Evolutionary conservation across 2,329 filamentous ascomycete species (phyloP), one percentile per base, ranked within the genome.

Genomic region (Xylaria sp.): DNA sequence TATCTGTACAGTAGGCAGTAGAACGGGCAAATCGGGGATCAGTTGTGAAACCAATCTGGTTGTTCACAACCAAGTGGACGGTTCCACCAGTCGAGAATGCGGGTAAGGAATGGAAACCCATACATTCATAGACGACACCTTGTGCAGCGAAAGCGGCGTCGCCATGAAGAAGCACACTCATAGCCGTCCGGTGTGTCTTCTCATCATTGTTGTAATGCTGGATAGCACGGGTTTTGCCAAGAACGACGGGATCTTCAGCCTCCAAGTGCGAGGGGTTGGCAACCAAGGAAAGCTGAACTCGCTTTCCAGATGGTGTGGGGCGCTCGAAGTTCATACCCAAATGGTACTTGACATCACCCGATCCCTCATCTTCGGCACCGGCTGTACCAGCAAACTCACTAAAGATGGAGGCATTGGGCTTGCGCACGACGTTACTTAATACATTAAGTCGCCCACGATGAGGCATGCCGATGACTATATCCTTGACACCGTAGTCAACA

Each of bases 281-380:
- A 63, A 99, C 95, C 52, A 99, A 87, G 64, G 95, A 99, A 56
- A 99, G 88, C 82, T 99, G 95, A n/a, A 99, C 95, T 67, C 95
- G 95, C 87, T 98, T 98, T 72, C 95, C 95, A 43, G 94, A 98
- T 61, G 95, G 95, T 9, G 95, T 99, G 56, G 95, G 95, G 66
- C 95, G 92, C 83, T 99, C 95, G 71, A 99, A 99, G 84, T 99
- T 99, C 95, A 99, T 99, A 75, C 95, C 95, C 73, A 99, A 83
- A 82, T 99, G 95, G 82, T 99, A 99, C 81, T 99, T 99, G 79
- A 99, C 95, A 77, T 99, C 95, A 72, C 95, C 95, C 60, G 95
- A 98, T 62, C 95, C 95, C 81, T 99, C 94, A 70, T 98, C 95
- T 70, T 91, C 90, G 57, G 92, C 91, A 74, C 92, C 92, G 21